A percentile compares a stretch with the other conserved stretches of the same genome.
Evolutionary conservation across 2,329 filamentous ascomycete genomes (phyloP).

Genomic region (Verticillium tricorpus): DNA sequence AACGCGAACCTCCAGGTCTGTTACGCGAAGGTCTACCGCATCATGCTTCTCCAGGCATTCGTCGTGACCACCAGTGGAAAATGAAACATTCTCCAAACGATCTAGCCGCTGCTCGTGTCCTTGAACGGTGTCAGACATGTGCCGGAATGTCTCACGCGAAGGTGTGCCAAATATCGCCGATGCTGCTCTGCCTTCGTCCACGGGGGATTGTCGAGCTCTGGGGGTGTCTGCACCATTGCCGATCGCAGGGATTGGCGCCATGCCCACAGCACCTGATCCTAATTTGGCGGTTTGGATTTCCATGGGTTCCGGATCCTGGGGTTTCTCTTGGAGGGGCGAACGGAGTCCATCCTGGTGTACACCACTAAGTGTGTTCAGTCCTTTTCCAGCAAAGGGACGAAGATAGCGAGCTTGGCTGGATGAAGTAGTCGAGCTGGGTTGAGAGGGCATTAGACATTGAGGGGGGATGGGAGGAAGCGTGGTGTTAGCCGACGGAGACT

Average conservation of each 20-base stretch:
- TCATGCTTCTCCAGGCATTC: conserved; percentile 67
- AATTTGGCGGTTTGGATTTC: neutral
- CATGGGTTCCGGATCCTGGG: conserved; percentile 12
- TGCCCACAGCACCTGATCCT: neutral
- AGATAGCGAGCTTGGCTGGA: conserved; percentile 47
- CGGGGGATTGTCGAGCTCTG: conserved; percentile 9
- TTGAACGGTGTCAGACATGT: conserved; percentile 48
- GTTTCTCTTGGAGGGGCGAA: conserved; percentile 25
- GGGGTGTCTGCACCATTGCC: conserved; percentile 20
- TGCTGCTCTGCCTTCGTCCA: neutral
- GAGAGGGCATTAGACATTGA: conserved; percentile 47
- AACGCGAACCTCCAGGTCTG: conserved; percentile 62
- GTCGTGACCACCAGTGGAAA: conserved; percentile 61
- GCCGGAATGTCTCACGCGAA: conserved; percentile 34
- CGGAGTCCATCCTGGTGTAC: conserved; percentile 23
- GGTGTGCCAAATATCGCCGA: conserved; percentile 14
- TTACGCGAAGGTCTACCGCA: conserved; percentile 59
- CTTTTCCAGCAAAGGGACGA: conserved; percentile 51
- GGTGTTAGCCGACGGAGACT: conserved; percentile 30
- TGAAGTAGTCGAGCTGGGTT: conserved; percentile 47
- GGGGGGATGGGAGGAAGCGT: conserved; percentile 42
- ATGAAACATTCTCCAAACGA: conserved; percentile 64
- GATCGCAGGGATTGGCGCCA: neutral
- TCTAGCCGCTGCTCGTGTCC: conserved; percentile 63
- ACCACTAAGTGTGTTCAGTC: conserved; percentile 48